Conservation (phyloP, 768 basidiomycete species). For the Agaricus blazei region DNA sequence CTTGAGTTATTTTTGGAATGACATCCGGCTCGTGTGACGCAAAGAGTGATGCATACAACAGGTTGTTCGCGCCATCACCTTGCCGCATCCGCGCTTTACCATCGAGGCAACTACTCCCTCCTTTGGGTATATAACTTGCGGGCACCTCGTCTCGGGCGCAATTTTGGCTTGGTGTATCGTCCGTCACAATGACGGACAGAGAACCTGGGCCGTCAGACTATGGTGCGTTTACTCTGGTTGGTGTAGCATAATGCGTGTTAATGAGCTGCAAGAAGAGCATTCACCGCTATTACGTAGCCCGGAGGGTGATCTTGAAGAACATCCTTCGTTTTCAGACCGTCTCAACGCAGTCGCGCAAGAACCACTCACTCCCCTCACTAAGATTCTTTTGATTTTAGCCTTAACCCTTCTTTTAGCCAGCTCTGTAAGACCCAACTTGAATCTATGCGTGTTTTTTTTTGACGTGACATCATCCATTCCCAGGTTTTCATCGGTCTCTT, state of each 20-base stretch:
- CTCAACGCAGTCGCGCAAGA: conserved; percentile 60
- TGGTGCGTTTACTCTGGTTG: conserved; percentile 29
- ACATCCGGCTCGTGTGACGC: background rate
- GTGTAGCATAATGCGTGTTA: conserved; percentile 7
- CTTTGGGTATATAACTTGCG: conserved; percentile 4
- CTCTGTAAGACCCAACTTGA: conserved; percentile 35
- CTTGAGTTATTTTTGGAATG: background rate
- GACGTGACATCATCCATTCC: background rate
- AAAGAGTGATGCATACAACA: background rate
- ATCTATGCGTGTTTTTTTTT: background rate
- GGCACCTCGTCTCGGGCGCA: background rate
- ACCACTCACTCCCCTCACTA: conserved; percentile 78
- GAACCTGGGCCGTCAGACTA: conserved; percentile 51
- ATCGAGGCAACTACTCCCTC: conserved; percentile 11
- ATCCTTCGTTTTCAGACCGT: conserved; percentile 36
- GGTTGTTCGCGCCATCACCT: conserved; percentile 1
- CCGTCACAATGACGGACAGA: conserved; percentile 48
- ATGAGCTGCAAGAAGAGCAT: conserved; percentile 37
- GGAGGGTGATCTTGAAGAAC: conserved; percentile 21
- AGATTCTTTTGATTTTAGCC: conserved; percentile 70
- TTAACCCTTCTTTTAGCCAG: conserved; percentile 77
- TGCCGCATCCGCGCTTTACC: conserved; percentile 13
- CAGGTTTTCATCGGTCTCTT: conserved; percentile 90
- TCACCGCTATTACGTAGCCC: conserved; percentile 58
- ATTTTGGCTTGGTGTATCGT: conserved; percentile 4